Evolutionary conservation across 768 basidiomycete genomes (phyloP).

Genomic region (Suillus alpinus): DNA sequence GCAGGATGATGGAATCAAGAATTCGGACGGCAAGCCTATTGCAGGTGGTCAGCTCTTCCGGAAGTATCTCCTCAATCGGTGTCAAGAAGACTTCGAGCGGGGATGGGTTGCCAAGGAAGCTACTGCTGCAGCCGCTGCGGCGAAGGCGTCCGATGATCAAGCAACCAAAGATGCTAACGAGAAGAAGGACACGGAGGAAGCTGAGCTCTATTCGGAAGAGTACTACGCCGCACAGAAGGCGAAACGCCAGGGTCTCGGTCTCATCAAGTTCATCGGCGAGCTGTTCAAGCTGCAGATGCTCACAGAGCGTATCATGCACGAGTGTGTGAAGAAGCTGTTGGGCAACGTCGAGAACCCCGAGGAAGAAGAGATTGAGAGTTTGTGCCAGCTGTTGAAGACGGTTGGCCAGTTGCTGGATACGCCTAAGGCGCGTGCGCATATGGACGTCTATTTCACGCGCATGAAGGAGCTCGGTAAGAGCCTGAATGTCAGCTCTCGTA

Average conservation of each 20-base stretch:
- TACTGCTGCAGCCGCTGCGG: slow-evolving; percentile 52
- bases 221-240: slow-evolving; percentile 97
- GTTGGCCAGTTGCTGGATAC: slow-evolving; percentile 87
- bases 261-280: slow-evolving; percentile 98
- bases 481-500: slow-evolving; percentile 77
- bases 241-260: slow-evolving; percentile 93
- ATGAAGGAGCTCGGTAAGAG: slow-evolving; percentile 83
- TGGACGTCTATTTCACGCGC: slow-evolving; percentile 91
- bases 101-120: slow-evolving; percentile 91
- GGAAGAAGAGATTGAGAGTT: slow-evolving; percentile 95
- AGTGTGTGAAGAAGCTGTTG: slow-evolving; percentile 94
- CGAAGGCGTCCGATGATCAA: slow-evolving; percentile 80
- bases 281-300: slow-evolving; percentile 98
- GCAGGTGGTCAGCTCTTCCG: slow-evolving; percentile 93
- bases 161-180: slow-evolving; percentile 70
- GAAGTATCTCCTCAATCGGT: slow-evolving; percentile 93
- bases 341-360: slow-evolving; percentile 93
- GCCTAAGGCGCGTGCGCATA: slow-evolving; percentile 74
- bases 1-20: slow-evolving; percentile 84
- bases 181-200: slow-evolving; percentile 49
- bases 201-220: slow-evolving; percentile 88
- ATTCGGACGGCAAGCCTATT: slow-evolving; percentile 81
- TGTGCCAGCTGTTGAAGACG: slow-evolving; percentile 90
- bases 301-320: slow-evolving; percentile 97
- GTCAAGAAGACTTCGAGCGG: slow-evolving; percentile 96